These are phyloP conservation scores for Fusarium buharicum DNA, from an alignment of 2,329 filamentous ascomycete species.

Conservation along the genomic window DNA sequence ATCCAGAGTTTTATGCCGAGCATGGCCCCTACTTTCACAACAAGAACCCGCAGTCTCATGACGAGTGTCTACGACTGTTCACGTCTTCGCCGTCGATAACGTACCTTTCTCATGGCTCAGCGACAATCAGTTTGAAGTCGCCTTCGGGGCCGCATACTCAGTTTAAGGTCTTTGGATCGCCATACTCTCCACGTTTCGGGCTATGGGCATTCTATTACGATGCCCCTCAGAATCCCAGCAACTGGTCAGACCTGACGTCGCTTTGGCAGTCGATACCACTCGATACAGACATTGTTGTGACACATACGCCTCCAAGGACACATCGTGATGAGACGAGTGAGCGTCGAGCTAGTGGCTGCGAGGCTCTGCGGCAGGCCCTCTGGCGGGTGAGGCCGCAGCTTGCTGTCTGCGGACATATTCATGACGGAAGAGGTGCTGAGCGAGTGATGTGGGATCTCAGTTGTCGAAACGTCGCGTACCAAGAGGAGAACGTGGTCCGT, in stretches of 20 bases:
- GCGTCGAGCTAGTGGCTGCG: constrained; percentile 65
- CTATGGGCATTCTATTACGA: constrained; percentile 76
- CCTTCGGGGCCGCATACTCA: constrained; percentile 65
- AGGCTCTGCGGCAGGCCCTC: constrained; percentile 65
- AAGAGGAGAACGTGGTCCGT: constrained; percentile 54
- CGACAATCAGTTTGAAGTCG: constrained; percentile 64
- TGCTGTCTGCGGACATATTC: constrained; percentile 77
- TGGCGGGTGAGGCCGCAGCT: constrained; percentile 71
- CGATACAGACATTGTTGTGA: constrained; percentile 73
- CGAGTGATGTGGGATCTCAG: constrained; percentile 69
- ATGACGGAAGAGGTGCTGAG: constrained; percentile 72
- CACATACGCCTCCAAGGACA: constrained; percentile 72
- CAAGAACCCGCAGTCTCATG: constrained; percentile 62
- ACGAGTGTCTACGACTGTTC: constrained; percentile 65
- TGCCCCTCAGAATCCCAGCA: constrained; percentile 35
- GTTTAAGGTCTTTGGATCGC: constrained; percentile 78
- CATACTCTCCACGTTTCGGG: constrained; percentile 66
- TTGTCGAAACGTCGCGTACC: constrained; percentile 53
- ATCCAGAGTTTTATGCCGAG: constrained; percentile 67
- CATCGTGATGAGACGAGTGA: constrained; percentile 65
- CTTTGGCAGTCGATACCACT: constrained; percentile 72
- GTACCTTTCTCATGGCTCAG: constrained; percentile 70
- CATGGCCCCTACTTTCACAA: constrained; percentile 67
- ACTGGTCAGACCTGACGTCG: constrained; percentile 41
- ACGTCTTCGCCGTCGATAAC: constrained; percentile 65